A percentile compares a stretch with the other conserved stretches of the same genome.
These are phyloP conservation scores for Xerocomus minutiporus DNA, from an alignment of 1,284 basidiomycete species.

Conservation along the genomic window DNA sequence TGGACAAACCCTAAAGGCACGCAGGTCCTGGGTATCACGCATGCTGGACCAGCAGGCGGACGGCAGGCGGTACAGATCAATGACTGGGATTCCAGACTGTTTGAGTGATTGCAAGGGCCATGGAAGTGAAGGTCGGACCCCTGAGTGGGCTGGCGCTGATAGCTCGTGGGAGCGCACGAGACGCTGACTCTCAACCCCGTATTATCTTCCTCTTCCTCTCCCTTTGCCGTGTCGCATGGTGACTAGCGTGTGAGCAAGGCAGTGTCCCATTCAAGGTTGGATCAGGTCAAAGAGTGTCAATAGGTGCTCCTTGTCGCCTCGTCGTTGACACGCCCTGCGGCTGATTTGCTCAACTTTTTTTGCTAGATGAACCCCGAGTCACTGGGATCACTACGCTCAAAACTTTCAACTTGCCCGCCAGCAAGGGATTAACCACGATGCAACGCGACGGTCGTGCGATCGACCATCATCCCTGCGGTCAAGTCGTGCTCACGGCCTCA, in stretches of 20 bases:
- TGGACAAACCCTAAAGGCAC: conserved; percentile 32
- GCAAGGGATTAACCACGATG: conserved; percentile 27
- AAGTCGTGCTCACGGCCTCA: conserved; percentile 7
- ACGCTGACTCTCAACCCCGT: conserved; percentile 6
- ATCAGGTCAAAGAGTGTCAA: conserved; percentile 6
- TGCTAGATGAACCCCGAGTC: conserved; percentile 18
- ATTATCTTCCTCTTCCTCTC: neutral
- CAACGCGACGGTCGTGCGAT: conserved; percentile 14
- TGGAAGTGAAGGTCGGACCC: conserved; percentile 28
- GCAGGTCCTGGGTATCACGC: conserved; percentile 29
- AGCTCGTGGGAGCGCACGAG: conserved; percentile 29
- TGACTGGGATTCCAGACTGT: conserved; percentile 32
- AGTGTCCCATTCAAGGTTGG: conserved; percentile 9
- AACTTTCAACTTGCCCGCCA: neutral
- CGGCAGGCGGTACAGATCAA: conserved; percentile 33
- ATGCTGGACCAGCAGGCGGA: conserved; percentile 32
- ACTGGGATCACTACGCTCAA: conserved; percentile 11
- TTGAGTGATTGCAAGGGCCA: conserved; percentile 26
- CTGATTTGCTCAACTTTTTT: conserved; percentile 12
- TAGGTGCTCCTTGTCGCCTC: conserved; percentile 14
- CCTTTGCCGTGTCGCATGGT: conserved; percentile 8
- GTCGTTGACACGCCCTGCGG: conserved; percentile 26
- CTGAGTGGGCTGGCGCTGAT: conserved; percentile 30
- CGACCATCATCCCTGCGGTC: conserved; percentile 7
- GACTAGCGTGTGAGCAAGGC: conserved; percentile 9